Base-by-base conservation (phyloP, 257 asterid species). In the Capsicum pubescens region DNA sequence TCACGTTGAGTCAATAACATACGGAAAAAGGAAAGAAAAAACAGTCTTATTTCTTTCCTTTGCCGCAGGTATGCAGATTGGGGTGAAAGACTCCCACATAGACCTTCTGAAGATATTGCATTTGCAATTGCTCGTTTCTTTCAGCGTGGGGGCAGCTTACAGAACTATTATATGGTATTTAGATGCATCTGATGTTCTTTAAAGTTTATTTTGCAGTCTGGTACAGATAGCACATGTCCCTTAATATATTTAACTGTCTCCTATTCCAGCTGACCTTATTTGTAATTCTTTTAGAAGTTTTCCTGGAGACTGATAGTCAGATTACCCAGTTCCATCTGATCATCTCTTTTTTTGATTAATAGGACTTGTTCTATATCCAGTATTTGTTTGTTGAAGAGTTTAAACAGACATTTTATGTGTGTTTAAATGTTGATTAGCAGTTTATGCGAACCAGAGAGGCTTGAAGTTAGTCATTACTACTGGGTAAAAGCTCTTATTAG, bases 71-170 rank as follows among this genome's bases (percentile, higher is more conserved):
- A 88, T 87, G 91, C 98, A 36, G 83, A 88, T 82, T 95, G 98
- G 98, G 99, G 99, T 50, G 98, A 89, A 80, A 86, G 94, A 90
- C 83, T 95, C 83, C 99, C 99, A 57, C 94, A 90, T 84, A 92
- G 99, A 76, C 98, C 99, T 48, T 88, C 90, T 67, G 94, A 94
- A 88, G 99, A 95, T 90, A 84, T 95, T 56, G 99, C 99, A 21
- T 95, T 95, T 91, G 97, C 99, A 71, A 94, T 95, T 86, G 98
- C 99, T 89, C 98, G 99, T 44, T 95, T 95, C 92, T 95, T 87
- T 89, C 98, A 95, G 85, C 98, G 98, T 61, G 97, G 98, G 72
- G 99, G 99, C 63, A 94, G 98, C 91, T 90, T 95, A 64, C 93
- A 91, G 90, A 95, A 95, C 87, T 95, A 95, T 88, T 95, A 95